Evolutionary conservation across 768 basidiomycete species (phyloP), one percentile per base, ranked within the genome.

Genomic region (Collybiopsis confluens): DNA sequence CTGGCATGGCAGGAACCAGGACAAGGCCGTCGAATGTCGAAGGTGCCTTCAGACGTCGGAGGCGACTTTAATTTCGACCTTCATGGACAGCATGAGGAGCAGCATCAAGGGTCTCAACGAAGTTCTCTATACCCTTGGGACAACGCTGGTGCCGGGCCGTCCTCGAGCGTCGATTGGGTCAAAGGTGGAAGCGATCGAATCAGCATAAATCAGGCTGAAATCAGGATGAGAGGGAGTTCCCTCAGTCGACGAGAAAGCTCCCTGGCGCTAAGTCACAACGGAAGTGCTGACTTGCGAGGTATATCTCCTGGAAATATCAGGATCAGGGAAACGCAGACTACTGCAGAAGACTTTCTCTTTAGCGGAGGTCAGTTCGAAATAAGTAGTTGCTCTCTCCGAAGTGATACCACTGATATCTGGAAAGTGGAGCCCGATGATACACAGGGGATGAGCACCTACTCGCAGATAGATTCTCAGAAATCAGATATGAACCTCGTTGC

Each of bases 91-190:
- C n/a, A n/a, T n/a, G n/a, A n/a, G n/a, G 70, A 73, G 37, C 65
- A 66, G 28, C 65, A 68, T 38, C 70, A 72, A 43, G 78, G 73
- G 26, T 88, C 87, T 18, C 88, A 89, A 61, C 73, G 77, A 30
- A 87, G 82, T 58, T 82, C 85, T 8, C 63, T 91, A 27, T 90
- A 90, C 63, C 90, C 90, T 4, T 92, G 90, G 90, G 88, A 92
- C 62, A 79, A 91, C 64, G 89, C 88, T 4, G 86, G 83, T 3
- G 70, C 78, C 4, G 70, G 68, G 1, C 74, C 72, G 37, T 88
- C 84, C 48, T 86, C 85, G 1, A 83, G 78, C 28, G 72, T 70
- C 28, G 79, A 68, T 23, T 75, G 54, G 2, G 68, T 62, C 16
- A 72, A 70, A 33, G 69, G 68, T 20, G 73, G 72, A 38, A 78